phyloP scores from a whole-genome alignment of 2,329 filamentous ascomycete genomes.

The Paraconiothyrium sp. region DNA sequence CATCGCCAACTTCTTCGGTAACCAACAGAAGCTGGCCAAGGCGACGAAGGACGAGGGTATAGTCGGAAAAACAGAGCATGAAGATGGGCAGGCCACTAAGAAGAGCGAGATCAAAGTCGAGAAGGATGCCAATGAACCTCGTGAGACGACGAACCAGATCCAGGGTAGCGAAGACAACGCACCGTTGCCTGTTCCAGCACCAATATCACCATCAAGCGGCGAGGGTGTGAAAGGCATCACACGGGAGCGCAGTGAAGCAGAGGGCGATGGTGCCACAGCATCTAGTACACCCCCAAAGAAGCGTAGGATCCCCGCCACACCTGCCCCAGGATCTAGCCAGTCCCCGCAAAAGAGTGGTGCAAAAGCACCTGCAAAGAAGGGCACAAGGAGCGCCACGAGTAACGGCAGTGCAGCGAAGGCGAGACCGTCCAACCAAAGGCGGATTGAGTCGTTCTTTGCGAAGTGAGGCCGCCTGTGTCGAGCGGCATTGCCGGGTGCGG shows the following conservation, averaged over 20 bases:
- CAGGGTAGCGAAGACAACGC: conserved; percentile 62
- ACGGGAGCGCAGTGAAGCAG: conserved; percentile 56
- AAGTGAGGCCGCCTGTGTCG: conserved; percentile 46
- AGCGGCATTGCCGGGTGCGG: conserved; percentile 25
- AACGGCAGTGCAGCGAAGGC: conserved; percentile 60
- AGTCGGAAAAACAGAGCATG: conserved; percentile 24
- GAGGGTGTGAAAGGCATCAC: conserved; percentile 54
- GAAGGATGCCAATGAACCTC: conserved; percentile 51
- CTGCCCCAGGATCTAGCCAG: conserved; percentile 32
- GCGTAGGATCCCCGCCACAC: conserved; percentile 31
- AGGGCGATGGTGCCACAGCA: conserved; percentile 41
- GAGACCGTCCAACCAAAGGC: conserved; percentile 58
- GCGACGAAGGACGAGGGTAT: conserved; percentile 26
- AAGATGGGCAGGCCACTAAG: not conserved
- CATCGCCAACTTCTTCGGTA: conserved; percentile 91
- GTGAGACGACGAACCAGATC: conserved; percentile 54
- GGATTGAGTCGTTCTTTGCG: conserved; percentile 67
- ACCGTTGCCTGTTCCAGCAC: conserved; percentile 55
- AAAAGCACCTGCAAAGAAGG: conserved; percentile 50
- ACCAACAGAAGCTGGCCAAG: conserved; percentile 55
- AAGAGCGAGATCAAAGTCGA: conserved; percentile 46
- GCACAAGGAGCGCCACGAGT: conserved; percentile 64
- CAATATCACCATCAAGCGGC: conserved; percentile 18
- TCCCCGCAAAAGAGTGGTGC: conserved; percentile 39
- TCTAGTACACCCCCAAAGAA: conserved; percentile 52